Base-by-base conservation (phyloP, 2,329 filamentous ascomycete genomes). In the Apiospora rasikravindrae region DNA sequence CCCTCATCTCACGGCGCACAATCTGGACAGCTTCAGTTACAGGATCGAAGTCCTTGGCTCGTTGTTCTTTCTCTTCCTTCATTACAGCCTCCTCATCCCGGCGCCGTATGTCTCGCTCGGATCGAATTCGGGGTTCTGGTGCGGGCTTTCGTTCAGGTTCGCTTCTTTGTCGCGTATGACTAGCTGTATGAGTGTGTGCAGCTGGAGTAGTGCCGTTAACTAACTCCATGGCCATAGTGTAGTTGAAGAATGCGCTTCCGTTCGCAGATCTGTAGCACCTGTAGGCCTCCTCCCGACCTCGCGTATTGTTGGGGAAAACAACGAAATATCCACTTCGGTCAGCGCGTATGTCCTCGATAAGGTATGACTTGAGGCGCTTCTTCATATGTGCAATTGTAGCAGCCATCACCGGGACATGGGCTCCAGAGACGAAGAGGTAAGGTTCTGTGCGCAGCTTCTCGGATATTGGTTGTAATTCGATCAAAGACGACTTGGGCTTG, bases 251-350 rank as follows among this genome's bases (percentile, higher is more conserved):
- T 7, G 93, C 89, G 61, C 92, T 92, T 80, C 93, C 92, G 80
- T 98, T 92, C 75, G 93, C 95, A 69, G 91, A 89, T 70, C 90
- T 88, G 81, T 90, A 95, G 80, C 95, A 98, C 74, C 93, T 88
- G 76, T 94, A 92, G 0, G 94, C 92, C 82, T 98, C 95, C 71
- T 91, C 87, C 77, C 95, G 92, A 2, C 96, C 96, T 11, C 88
- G 86, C 71, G 89, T 88, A 1, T 91, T 94, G 77, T 96, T 92
- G 69, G 93, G 90, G 78, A 99, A 99, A n/a, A 95, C 86, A 70
- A 98, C 90, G 80, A 94, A 98, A 82, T 98, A 99, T 0, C 96
- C 96, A 0, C 91, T 92, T 72, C 90, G 90, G 80, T 99, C 96
- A 73, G 93, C 90, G 45, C 94, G 90, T 69, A 99, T 92, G 69